A percentile compares a stretch with the other conserved stretches of the same genome.
phyloP scores from a whole-genome alignment of 805 yeast genomes.

The Diddensiella santjacobensis region DNA sequence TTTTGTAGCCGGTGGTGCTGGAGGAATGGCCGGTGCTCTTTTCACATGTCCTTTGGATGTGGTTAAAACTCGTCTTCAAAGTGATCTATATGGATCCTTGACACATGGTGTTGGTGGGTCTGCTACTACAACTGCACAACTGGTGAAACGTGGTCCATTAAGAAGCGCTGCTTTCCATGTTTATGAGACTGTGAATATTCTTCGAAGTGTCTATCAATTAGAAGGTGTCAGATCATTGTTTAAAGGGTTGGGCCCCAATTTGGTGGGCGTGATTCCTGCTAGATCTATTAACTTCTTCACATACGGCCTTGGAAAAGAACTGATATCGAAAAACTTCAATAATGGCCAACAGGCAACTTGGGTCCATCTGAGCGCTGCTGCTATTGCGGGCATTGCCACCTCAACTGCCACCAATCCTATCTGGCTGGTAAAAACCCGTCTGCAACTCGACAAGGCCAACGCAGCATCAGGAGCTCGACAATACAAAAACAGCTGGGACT shows the following conservation, averaged over 20 bases:
- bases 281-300: slow-evolving; percentile 95
- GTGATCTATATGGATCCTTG: slow-evolving; percentile 58
- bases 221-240: slow-evolving; percentile 89
- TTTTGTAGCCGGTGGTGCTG: slow-evolving; percentile 52
- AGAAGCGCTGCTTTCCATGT: slow-evolving; percentile 65
- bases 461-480: slow-evolving; percentile 43
- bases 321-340: slow-evolving; percentile 62
- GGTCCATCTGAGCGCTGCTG: slow-evolving; percentile 83
- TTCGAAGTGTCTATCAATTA: slow-evolving; percentile 58
- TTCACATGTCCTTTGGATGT: slow-evolving; percentile 94
- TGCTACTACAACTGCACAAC: slow-evolving; percentile 23
- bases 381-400: slow-evolving; percentile 88
- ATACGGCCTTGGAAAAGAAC: slow-evolving; percentile 86
- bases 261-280: slow-evolving; percentile 97
- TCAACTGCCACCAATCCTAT: slow-evolving; percentile 97
- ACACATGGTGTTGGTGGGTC: too few species aligned
- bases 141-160: slow-evolving; percentile 27
- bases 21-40: slow-evolving; percentile 97
- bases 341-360: slow-evolving; percentile 75
- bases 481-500: slow-evolving; percentile 83
- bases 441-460: slow-evolving; percentile 76
- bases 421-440: slow-evolving; percentile 92
- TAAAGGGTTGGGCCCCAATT: slow-evolving; percentile 93
- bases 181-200: slow-evolving; percentile 72
- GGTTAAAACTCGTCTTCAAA: slow-evolving; percentile 90